Base-by-base conservation (phyloP, 1,284 basidiomycete genomes). In the Erythrobasidium hasegawianum region DNA sequence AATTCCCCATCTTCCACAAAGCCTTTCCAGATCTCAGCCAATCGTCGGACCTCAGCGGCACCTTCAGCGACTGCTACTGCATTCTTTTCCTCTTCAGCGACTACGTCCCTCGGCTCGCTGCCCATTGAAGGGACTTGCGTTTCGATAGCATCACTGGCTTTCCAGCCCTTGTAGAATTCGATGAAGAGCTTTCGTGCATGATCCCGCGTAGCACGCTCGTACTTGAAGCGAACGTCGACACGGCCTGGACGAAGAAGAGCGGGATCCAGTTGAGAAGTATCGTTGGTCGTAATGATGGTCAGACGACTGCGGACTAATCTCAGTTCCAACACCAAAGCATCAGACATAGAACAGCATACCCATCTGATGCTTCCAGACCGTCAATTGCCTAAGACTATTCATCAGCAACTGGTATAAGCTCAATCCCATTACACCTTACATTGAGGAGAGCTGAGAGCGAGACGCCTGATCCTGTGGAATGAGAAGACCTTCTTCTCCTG, bases 161-260 rank as follows among this genome's bases (percentile, higher is more conserved):
- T n/a, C 50, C 50, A 65, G 22, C 55, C 62, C 16, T 58, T 57
- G 29, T 57, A 65, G 33, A 65, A 65, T 16, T 65, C 53, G 20
- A 65, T 41, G 45, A 65, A 65, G 1, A 65, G 56, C 45, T 52
- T 39, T 20, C 38, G 41, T 9, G 62, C 62, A 45, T 65, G 62
- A 3, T 26, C 29, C 10, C 20, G n/a, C 8, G 62, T 65, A 20
- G 62, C 62, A 27, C 55, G 55, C 18, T 27, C 49, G 55, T 49
- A 65, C 14, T 55, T 13, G 22, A 57, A 24, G 18, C 47, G 47
- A 4, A 41, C 20, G 27, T 64, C 61, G 27, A 64, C 53, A n/a
- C 61, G 39, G 20, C 62, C 62, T 11, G 87, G 86, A n/a, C 88
- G 83, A 69, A 82, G 83, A 22, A 89, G 81, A 0, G 88, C 88